Evolutionary conservation across 352 stramenopile genomes (phyloP), one percentile per base, ranked within the genome.

Genomic region (Pythium folliculosum): DNA sequence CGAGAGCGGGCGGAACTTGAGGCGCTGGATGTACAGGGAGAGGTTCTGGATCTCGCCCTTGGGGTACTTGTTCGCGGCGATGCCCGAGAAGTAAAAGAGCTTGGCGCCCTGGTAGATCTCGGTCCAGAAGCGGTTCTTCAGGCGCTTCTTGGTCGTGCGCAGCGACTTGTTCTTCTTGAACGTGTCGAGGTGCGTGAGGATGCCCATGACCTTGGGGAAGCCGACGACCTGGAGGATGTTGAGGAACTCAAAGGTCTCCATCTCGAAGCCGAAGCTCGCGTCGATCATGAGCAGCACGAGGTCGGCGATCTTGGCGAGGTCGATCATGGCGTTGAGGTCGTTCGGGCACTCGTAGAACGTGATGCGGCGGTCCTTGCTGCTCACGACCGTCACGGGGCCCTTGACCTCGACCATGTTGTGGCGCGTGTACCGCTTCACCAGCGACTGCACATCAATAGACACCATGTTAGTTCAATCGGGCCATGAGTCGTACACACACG

Each of bases 161-260:
- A 99, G 77, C 63, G 95, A 97, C 76, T 99, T 99, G 73, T 96
- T 97, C 58, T 99, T 98, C 65, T 97, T 94, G 76, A 99, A 99
- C 8, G 78, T 80, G 84, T 99, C 98, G 50, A 99, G 77, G 77
- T 99, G 96, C 22, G 98, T 99, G 56, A 99, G 90, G 48, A 99
- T 97, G 52, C 98, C 98, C 91, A 99, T 99, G 30, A 99, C 94
- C 70, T 97, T 97, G 19, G 94, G 94, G 66, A 96, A 96, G 0
- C 87, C 88, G 0, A 88, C 77, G 30, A 91, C 81, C 80, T 99
- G 98, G 12, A 99, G 86, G 64, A 99, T 98, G 77, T 99, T 99
- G 10, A 99, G 88, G 73, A 99, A 99, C 84, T 99, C 98, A 64
- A 99, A 99, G 16, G 97, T 99, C 79, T 99, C 97, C 98, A 99